These are phyloP conservation scores for Aspergillus sp. DNA, from an alignment of 2,329 filamentous ascomycete species.

Conservation along the genomic window DNA sequence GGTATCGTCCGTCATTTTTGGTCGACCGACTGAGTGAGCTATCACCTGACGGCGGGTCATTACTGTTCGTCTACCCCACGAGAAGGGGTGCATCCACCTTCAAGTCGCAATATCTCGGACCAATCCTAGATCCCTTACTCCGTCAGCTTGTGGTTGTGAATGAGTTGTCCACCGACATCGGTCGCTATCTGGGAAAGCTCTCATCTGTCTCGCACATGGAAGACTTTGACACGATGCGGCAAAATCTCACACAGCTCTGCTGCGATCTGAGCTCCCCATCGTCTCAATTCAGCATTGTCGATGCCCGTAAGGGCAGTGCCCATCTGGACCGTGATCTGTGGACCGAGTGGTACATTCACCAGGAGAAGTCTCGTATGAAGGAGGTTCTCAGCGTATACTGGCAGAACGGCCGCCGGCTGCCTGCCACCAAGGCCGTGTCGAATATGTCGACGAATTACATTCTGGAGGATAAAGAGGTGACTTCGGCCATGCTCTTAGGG, in stretches of 20 bases:
- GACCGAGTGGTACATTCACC: conserved; percentile 67
- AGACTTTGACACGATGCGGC: conserved; percentile 55
- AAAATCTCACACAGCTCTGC: conserved; percentile 45
- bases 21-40: conserved; percentile 64
- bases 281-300: conserved; percentile 49
- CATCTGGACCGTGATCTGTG: conserved; percentile 56
- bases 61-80: conserved; percentile 66
- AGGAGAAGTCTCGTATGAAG: conserved; percentile 62
- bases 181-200: conserved; percentile 57
- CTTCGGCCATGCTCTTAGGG: conserved; percentile 58
- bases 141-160: conserved; percentile 62
- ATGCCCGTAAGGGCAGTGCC: conserved; percentile 55
- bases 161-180: conserved; percentile 59
- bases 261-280: conserved; percentile 38
- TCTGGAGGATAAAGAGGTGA: conserved; percentile 48
- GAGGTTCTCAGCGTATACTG: conserved; percentile 50
- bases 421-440: conserved; percentile 31
- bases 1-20: conserved; percentile 58
- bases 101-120: conserved; percentile 60
- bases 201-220: conserved; percentile 56
- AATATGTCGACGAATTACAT: conserved; percentile 29
- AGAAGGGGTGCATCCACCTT: conserved; percentile 59
- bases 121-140: conserved; percentile 62
- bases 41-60: conserved; percentile 57
- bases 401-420: conserved; percentile 41